These are phyloP conservation scores for Thelonectria rubi DNA, from an alignment of 2,329 filamentous ascomycete species.

Conservation along the genomic window DNA sequence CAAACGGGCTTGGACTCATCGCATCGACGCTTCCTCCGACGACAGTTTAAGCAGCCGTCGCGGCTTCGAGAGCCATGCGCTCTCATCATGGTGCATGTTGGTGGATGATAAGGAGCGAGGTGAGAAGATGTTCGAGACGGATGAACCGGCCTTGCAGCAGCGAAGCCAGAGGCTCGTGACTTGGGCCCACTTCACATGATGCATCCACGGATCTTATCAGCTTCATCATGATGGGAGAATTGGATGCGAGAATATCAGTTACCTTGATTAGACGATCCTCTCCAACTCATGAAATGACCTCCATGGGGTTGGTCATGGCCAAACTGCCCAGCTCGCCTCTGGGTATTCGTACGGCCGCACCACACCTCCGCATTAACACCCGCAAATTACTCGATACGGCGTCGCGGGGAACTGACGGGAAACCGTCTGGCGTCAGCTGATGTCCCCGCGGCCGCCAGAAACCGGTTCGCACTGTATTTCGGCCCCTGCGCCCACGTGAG, in stretches of 20 bases:
- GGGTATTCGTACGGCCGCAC: too few relatives aligned
- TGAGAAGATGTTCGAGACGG: not conserved
- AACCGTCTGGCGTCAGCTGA: slow-evolving; percentile 13
- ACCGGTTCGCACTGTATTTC: slow-evolving; percentile 16
- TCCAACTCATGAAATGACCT: too few relatives aligned
- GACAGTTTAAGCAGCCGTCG: slow-evolving; percentile 54
- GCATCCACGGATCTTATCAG: not conserved
- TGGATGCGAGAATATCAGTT: too few relatives aligned
- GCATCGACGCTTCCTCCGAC: slow-evolving; percentile 61
- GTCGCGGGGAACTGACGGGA: not conserved
- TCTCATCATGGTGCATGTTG: slow-evolving; percentile 34
- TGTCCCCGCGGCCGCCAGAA: not conserved
- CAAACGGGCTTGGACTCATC: slow-evolving; percentile 45
- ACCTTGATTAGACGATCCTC: too few relatives aligned
- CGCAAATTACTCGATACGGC: too few relatives aligned
- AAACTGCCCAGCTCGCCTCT: too few relatives aligned
- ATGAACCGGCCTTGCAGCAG: not conserved
- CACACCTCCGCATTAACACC: too few relatives aligned
- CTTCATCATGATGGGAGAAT: too few relatives aligned
- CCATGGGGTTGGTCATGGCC: too few relatives aligned
- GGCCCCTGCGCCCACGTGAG: slow-evolving; percentile 6
- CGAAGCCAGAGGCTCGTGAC: not conserved
- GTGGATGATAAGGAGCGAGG: not conserved
- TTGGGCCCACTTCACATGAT: not conserved
- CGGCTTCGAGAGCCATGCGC: slow-evolving; percentile 35